Evolutionary conservation across 106 monocot genomes (phyloP).

Genomic region (Chionographis japonica): DNA sequence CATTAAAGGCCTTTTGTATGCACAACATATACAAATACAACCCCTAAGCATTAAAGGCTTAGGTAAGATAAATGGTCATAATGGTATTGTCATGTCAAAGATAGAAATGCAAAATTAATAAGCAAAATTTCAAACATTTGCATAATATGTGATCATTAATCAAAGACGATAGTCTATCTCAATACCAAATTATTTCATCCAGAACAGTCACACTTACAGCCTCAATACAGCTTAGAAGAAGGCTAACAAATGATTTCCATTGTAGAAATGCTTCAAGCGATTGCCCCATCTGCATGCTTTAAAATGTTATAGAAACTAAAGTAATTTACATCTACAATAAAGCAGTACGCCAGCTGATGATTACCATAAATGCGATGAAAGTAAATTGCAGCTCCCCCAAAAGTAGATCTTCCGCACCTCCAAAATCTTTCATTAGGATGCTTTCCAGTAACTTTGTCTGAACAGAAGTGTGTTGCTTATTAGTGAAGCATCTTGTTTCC

Average conservation of each 20-base stretch:
- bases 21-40: no score
- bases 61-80: no score
- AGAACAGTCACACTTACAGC: slow-evolving; percentile 59
- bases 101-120: no score
- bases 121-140: background rate
- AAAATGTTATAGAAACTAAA: slow-evolving; percentile 1
- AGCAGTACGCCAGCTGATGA: background rate
- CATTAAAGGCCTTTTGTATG: no score
- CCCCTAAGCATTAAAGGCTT: no score
- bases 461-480: background rate
- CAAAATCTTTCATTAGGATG: slow-evolving; percentile 60
- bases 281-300: slow-evolving; percentile 79
- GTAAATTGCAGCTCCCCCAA: slow-evolving; percentile 92
- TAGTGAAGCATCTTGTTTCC: background rate
- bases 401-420: slow-evolving; percentile 66
- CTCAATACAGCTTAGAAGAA: slow-evolving; percentile 75
- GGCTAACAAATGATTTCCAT: slow-evolving; percentile 85
- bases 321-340: background rate
- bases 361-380: slow-evolving; percentile 84
- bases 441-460: slow-evolving; percentile 80
- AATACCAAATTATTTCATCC: background rate
- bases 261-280: slow-evolving; percentile 96
- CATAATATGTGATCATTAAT: background rate
- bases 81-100: no score
- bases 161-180: background rate